These are phyloP conservation scores for Manihot esculenta DNA, from an alignment of 441 rosid species.

Conservation along the genomic window DNA sequence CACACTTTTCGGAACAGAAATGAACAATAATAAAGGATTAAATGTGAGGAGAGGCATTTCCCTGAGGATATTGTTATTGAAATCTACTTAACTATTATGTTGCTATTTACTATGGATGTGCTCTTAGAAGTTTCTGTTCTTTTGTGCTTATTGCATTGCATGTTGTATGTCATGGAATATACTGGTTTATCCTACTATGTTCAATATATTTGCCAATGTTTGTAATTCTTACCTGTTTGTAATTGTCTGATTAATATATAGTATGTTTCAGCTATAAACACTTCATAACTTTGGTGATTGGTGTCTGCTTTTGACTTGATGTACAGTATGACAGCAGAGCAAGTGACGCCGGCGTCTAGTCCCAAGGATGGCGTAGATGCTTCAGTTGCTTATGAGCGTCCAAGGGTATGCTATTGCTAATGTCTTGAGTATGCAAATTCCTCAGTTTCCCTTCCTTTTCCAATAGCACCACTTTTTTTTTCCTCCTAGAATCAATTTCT, in stretches of 20 bases:
- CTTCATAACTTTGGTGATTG: not conserved
- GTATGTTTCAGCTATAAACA: not conserved
- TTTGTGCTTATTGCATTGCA: not conserved
- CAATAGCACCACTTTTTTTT: not conserved
- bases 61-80: not conserved
- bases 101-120: not conserved
- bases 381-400: conserved; percentile 45
- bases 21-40: not conserved
- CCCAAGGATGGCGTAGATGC: conserved; percentile 80
- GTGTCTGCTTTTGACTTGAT: conserved; percentile 28
- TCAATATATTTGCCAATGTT: not conserved
- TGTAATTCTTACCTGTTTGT: not conserved
- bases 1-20: not conserved
- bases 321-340: conserved; percentile 95
- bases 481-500: not conserved
- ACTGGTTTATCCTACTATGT: not conserved
- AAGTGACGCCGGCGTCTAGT: conserved; percentile 72
- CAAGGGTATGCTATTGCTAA: conserved; percentile 48
- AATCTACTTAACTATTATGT: not conserved
- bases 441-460: not conserved
- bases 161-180: not conserved
- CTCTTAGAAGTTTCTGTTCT: not conserved
- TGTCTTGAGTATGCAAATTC: not conserved
- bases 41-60: not conserved
- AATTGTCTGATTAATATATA: not conserved